Conservation (phyloP, 2,329 filamentous ascomycete genomes). For the Beauveria pseudobassiana region DNA sequence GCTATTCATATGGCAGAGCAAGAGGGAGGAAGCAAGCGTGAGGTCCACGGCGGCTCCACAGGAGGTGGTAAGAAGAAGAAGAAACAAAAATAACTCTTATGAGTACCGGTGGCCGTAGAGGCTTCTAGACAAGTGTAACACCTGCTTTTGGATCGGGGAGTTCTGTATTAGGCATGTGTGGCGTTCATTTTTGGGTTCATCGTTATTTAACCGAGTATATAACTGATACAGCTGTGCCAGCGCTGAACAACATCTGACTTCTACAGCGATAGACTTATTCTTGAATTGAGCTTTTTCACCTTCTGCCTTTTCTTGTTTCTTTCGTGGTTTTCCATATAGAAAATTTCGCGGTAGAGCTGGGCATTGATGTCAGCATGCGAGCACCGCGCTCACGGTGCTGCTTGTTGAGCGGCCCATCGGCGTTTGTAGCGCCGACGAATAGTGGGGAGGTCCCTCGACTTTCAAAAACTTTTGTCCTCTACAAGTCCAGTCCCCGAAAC, state of each 20-base stretch:
- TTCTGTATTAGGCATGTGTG: constrained; percentile 7
- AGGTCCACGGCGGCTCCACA: constrained; percentile 12
- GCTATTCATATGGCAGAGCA: constrained; percentile 38
- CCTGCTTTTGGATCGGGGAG: neutral
- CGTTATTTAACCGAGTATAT: neutral
- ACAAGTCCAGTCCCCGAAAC: neutral
- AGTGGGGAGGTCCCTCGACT: constrained; percentile 6
- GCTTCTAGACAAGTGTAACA: constrained; percentile 22
- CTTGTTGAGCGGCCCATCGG: neutral
- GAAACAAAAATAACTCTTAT: constrained; percentile 64
- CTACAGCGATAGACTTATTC: neutral
- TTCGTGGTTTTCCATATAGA: too few relatives aligned
- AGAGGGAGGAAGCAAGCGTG: constrained; percentile 11
- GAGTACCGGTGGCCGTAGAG: constrained; percentile 55
- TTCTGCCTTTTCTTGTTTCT: neutral
- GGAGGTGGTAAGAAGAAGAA: constrained; percentile 56
- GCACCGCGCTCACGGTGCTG: too few relatives aligned
- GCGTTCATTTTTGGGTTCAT: constrained; percentile 7
- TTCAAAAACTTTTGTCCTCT: constrained; percentile 5
- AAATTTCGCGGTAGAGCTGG: too few relatives aligned
- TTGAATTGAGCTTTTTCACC: neutral
- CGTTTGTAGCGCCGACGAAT: constrained; percentile 8
- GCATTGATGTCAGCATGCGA: too few relatives aligned
- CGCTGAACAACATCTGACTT: neutral
- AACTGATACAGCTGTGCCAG: neutral